phyloP scores from a whole-genome alignment of 2,329 filamentous ascomycete species.

The Blumeriella jaapii region DNA sequence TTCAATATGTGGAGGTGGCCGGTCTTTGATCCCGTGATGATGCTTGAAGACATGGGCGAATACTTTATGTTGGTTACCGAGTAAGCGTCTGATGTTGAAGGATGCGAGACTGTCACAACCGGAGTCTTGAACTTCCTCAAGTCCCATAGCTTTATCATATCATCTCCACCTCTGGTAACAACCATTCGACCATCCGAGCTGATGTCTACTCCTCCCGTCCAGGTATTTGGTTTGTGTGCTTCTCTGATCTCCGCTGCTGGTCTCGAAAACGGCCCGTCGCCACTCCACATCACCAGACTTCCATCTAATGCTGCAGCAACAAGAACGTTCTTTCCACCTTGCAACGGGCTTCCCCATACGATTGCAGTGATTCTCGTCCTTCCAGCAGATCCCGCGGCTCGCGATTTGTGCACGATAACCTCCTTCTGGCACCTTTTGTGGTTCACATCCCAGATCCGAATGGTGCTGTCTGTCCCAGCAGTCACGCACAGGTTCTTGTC shows the following conservation, averaged over 20 bases:
- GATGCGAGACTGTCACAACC: conserved; percentile 65
- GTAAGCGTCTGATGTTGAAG: conserved; percentile 74
- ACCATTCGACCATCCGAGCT: conserved; percentile 84
- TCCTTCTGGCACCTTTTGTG: conserved; percentile 82
- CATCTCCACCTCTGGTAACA: conserved; percentile 81
- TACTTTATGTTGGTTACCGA: conserved; percentile 82
- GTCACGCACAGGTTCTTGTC: conserved; percentile 80
- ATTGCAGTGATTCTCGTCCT: conserved; percentile 90
- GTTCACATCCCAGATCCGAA: conserved; percentile 96
- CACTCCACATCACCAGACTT: conserved; percentile 82
- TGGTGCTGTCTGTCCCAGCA: conserved; percentile 85
- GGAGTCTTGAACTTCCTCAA: conserved; percentile 90
- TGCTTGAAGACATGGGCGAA: conserved; percentile 69
- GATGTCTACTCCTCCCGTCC: conserved; percentile 87
- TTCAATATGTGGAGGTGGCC: conserved; percentile 90
- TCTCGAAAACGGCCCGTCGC: conserved; percentile 73
- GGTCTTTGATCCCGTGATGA: conserved; percentile 78
- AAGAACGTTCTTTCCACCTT: conserved; percentile 69
- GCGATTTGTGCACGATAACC: conserved; percentile 92
- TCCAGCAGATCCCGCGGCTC: conserved; percentile 74
- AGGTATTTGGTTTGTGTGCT: conserved; percentile 72
- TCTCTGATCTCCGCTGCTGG: conserved; percentile 74
- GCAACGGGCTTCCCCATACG: conserved; percentile 66
- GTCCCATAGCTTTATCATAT: conserved; percentile 93
- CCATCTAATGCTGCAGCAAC: conserved; percentile 81